A percentile compares a stretch with the other conserved stretches of the same genome.
These are phyloP conservation scores for Salix caprea DNA, from an alignment of 345 rosid species.

Conservation along the genomic window DNA sequence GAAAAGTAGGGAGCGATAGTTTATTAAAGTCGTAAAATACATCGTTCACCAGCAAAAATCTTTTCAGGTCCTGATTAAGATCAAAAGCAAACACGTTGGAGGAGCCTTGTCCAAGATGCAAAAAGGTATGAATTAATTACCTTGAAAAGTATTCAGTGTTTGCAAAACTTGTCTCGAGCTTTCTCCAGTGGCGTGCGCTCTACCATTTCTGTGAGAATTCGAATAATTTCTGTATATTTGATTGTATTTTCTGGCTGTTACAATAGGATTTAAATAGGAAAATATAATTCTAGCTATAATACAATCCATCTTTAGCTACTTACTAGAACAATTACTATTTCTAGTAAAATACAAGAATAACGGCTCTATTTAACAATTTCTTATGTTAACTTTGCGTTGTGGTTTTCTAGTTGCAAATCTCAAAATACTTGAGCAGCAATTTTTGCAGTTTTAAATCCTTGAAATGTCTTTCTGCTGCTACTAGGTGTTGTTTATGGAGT, in stretches of 20 bases:
- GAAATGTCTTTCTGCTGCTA: background rate
- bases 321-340: too few relatives aligned
- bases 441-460: background rate
- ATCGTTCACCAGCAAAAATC: background rate
- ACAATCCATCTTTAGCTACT: too few relatives aligned
- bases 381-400: background rate
- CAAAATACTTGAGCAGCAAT: background rate
- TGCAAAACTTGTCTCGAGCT: background rate
- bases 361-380: too few relatives aligned
- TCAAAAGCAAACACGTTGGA: conserved; percentile 82
- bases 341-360: too few relatives aligned
- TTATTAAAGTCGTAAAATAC: background rate
- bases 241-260: too few relatives aligned
- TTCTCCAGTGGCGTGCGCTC: background rate
- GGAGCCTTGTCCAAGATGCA: conserved; percentile 92
- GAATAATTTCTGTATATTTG: too few relatives aligned
- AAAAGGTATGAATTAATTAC: conserved; percentile 46
- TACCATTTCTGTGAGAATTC: background rate
- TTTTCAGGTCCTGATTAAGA: conserved; percentile 61
- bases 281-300: too few relatives aligned
- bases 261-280: too few relatives aligned
- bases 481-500: conserved; percentile 77
- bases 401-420: background rate
- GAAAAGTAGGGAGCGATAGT: background rate
- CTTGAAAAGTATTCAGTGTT: background rate